Conservation (phyloP, 208 protist species). For the Kentomonas sorsogonicus region DNA sequence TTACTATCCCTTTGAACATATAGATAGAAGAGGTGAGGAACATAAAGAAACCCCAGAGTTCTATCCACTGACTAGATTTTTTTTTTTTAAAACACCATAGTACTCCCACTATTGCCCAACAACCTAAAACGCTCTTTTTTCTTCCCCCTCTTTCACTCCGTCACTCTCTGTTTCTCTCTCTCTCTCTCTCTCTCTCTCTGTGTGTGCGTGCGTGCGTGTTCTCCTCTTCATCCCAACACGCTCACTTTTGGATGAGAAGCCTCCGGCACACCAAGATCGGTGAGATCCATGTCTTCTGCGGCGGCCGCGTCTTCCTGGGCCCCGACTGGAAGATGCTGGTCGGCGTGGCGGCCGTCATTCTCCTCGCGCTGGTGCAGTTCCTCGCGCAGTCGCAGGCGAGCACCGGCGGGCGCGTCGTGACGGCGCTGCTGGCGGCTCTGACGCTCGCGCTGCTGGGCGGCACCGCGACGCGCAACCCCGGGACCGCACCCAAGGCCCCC, state of each 20-base stretch:
- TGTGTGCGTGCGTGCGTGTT: too few species aligned
- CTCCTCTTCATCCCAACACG: too few species aligned
- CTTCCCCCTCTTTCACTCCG: not conserved
- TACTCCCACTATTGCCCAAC: too few species aligned
- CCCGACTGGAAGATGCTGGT: constrained; percentile 56
- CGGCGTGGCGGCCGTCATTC: constrained; percentile 27
- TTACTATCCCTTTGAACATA: too few species aligned
- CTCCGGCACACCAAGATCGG: constrained; percentile 15
- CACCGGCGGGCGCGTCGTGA: constrained; percentile 30
- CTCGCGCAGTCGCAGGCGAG: constrained; percentile 36
- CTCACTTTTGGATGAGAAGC: not conserved
- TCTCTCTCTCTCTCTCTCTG: not conserved
- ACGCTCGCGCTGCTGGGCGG: constrained; percentile 27
- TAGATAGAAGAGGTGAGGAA: too few species aligned
- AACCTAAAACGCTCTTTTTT: not conserved
- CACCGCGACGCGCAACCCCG: constrained; percentile 52
- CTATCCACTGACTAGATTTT: too few species aligned
- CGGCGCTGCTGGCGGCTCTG: constrained; percentile 19
- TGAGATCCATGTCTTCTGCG: constrained; percentile 33
- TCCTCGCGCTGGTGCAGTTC: constrained; percentile 38
- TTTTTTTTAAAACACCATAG: not conserved
- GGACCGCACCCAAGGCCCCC: constrained; percentile 36
- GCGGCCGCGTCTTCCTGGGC: constrained; percentile 45
- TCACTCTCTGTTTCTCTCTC: not conserved
- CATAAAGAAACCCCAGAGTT: too few species aligned